A percentile compares a stretch with the other conserved stretches of the same genome.
Evolutionary conservation across 1,284 basidiomycete species (phyloP).

Genomic region (Fomitopsis schrenkii): DNA sequence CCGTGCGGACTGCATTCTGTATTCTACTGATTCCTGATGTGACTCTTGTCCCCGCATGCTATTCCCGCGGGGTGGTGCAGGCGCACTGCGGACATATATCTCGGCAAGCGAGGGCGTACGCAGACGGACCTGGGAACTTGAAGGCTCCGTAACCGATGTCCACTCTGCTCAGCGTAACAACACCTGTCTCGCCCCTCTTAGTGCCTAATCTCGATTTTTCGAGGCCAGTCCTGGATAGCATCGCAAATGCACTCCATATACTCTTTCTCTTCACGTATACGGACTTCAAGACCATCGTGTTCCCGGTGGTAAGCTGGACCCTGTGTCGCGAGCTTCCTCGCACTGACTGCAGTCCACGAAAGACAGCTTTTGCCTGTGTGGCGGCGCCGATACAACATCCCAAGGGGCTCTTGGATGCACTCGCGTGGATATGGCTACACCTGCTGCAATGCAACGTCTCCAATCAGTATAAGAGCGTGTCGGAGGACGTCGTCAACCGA

Average conservation of each 20-base stretch:
- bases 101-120: too few relatives aligned
- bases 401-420: conserved; percentile 10
- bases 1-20: too few relatives aligned
- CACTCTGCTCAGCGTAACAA: too few relatives aligned
- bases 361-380: conserved; percentile 22
- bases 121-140: too few relatives aligned
- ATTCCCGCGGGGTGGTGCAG: too few relatives aligned
- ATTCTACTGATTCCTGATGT: too few relatives aligned
- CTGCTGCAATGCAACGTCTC: conserved; percentile 32
- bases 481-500: conserved; percentile 31
- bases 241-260: conserved; percentile 9
- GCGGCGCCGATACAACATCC: conserved; percentile 18
- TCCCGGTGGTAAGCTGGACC: conserved; percentile 20
- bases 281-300: conserved; percentile 26
- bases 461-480: conserved; percentile 27
- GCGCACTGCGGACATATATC: too few relatives aligned
- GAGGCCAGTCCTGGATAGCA: too few relatives aligned
- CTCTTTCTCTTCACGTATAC: conserved; percentile 22
- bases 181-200: too few relatives aligned
- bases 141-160: too few relatives aligned
- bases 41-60: too few relatives aligned
- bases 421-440: conserved; percentile 30
- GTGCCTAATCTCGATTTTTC: too few relatives aligned
- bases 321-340: neutral
- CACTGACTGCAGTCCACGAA: conserved; percentile 2